Evolutionary conservation across 768 basidiomycete species (phyloP), one percentile per base, ranked within the genome.

Genomic region (Trametes elegans): DNA sequence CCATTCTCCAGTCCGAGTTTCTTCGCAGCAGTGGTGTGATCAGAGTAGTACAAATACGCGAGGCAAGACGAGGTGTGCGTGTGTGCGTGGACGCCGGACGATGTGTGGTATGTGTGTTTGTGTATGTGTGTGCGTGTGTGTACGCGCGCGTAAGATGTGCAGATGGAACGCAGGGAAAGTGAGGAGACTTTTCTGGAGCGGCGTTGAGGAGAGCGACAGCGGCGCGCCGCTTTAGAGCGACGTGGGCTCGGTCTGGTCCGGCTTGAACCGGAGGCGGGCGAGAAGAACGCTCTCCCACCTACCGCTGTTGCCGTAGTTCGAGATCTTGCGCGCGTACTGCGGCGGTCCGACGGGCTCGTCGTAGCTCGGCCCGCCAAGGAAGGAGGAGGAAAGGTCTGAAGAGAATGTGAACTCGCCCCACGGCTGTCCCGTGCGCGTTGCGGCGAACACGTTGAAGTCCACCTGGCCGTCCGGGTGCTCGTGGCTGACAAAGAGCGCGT

Each of bases 361-460:
- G 59, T 82, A 83, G 2, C 67, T 70, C 0, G 80, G 81, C 4
- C 83, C 82, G 13, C 70, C 68, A 32, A 67, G 60, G 19, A 74
- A 75, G 3, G 68, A 68, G 9, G 73, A 64, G 8, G 74, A 62
- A 13, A 58, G 21, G 27, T 79, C 75, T 0, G 74, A 77, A 4
- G 66, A 85, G 79, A 44, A 80, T 3, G 82, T 81, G 66, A 89
- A 90, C 14, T 77, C 76, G 7, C 90, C 90, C 90, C 90, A 93
- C 1, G 83, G 79, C 39, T 82, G 77, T 3, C 84, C 83, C 27
- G 64, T 63, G 53, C 70, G 75, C 3, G 79, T 71, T 11, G 69
- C 58, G 3, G 79, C 71, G 64, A 81, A 85, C 11, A 89, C 84
- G 54, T 88, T 87, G 72, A 92, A 91, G 65, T 85, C 40, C 14